Percentiles rank a stretch among this genome's conserved stretches.
These are phyloP conservation scores for Leccinum incarnatum DNA, from an alignment of 768 basidiomycete genomes.

Conservation along the genomic window DNA sequence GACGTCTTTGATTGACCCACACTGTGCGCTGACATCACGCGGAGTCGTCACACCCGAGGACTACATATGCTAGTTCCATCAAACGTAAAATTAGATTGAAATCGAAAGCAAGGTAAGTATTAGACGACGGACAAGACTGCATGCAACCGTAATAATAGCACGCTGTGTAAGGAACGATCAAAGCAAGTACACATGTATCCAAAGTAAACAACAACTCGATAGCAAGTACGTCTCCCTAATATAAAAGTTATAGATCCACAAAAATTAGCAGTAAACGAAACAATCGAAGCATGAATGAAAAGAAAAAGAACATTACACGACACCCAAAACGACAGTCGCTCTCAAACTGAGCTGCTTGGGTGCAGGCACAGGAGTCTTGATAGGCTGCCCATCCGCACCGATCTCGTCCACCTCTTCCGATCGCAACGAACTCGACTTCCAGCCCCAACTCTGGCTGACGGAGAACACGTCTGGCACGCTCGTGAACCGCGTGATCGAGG, in stretches of 20 bases:
- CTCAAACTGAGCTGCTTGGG: slow-evolving; percentile 59
- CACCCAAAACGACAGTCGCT: slow-evolving; percentile 75
- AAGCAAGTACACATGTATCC: background rate
- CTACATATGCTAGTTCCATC: no score
- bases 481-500: slow-evolving; percentile 78
- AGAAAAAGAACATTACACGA: slow-evolving; percentile 46
- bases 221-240: background rate
- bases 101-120: no score
- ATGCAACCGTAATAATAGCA: background rate
- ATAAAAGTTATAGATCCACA: background rate
- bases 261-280: background rate
- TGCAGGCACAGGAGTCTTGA: slow-evolving; percentile 32
- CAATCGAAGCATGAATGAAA: slow-evolving; percentile 4
- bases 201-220: background rate
- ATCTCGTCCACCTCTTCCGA: slow-evolving; percentile 50
- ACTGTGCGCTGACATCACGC: no score
- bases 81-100: no score
- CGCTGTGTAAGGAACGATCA: background rate
- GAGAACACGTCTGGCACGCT: slow-evolving; percentile 85
- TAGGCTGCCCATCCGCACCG: slow-evolving; percentile 30
- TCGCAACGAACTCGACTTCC: slow-evolving; percentile 67
- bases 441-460: slow-evolving; percentile 90
- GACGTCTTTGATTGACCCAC: no score
- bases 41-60: slow-evolving; percentile 9
- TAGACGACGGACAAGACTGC: no score